phyloP scores from a whole-genome alignment of 345 rosid species.

The Lumnitzera littorea region DNA sequence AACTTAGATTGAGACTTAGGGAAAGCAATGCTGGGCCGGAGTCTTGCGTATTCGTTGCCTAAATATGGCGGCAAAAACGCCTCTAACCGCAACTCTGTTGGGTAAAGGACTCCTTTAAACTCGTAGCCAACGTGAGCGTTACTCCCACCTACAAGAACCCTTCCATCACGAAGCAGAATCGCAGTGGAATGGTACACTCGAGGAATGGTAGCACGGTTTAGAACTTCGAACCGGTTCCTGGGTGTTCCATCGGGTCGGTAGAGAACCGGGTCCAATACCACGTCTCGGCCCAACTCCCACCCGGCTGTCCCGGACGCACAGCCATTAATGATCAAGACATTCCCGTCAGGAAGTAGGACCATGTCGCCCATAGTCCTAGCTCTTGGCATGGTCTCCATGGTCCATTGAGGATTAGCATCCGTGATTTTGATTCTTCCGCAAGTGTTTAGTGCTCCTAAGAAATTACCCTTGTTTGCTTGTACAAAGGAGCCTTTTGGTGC shows the following conservation, averaged over 20 bases:
- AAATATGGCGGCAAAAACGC: constrained; percentile 64
- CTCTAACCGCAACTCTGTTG: constrained; percentile 70
- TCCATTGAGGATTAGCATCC: constrained; percentile 63
- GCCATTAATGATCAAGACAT: constrained; percentile 69
- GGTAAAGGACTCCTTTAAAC: constrained; percentile 52
- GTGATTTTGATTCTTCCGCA: constrained; percentile 70
- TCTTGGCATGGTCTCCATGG: constrained; percentile 62
- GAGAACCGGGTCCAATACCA: constrained; percentile 51
- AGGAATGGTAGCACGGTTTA: constrained; percentile 45
- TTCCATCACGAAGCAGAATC: constrained; percentile 60
- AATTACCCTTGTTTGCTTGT: constrained; percentile 18
- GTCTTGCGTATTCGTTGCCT: constrained; percentile 12
- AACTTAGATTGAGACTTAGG: constrained; percentile 23
- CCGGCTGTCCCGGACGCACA: constrained; percentile 58
- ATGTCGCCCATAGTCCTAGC: constrained; percentile 83
- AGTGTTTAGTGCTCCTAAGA: constrained; percentile 50
- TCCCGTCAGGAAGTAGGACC: constrained; percentile 65
- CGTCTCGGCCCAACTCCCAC: constrained; percentile 64
- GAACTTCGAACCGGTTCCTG: constrained; percentile 44
- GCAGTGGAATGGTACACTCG: constrained; percentile 91
- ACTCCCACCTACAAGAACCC: constrained; percentile 81
- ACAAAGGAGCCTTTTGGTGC: constrained; percentile 55
- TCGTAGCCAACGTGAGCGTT: constrained; percentile 53
- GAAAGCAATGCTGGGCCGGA: constrained; percentile 39
- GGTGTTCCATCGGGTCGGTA: constrained; percentile 36